Conservation (phyloP, 1,284 basidiomycete species). For the Papiliotrema flavescens region DNA sequence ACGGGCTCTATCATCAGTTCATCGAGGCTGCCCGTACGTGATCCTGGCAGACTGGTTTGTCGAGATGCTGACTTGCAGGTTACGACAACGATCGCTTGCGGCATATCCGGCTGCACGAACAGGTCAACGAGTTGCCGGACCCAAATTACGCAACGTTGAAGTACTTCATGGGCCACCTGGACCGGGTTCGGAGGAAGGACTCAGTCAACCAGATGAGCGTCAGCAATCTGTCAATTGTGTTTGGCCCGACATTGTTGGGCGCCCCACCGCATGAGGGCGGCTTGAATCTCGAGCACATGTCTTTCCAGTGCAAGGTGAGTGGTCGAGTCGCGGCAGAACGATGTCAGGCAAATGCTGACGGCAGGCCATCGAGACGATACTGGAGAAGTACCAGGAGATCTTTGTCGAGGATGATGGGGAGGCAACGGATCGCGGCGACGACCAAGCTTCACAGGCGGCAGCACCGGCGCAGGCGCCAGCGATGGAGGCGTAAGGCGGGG, state of each 20-base stretch:
- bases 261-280: conserved; percentile 52
- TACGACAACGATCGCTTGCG: conserved; percentile 89
- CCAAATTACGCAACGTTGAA: conserved; percentile 97
- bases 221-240: conserved; percentile 92
- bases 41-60: conserved; percentile 1
- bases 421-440: not conserved
- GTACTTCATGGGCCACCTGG: conserved; percentile 89
- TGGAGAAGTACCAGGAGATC: conserved; percentile 80
- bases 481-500: not conserved
- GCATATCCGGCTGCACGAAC: conserved; percentile 92
- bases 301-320: conserved; percentile 62
- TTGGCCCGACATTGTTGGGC: conserved; percentile 91
- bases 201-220: conserved; percentile 86
- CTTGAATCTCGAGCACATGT: conserved; percentile 58
- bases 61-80: conserved; percentile 52
- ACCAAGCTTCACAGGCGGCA: too few species aligned
- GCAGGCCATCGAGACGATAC: conserved; percentile 79
- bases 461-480: conserved; percentile 5
- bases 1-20: conserved; percentile 80
- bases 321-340: not conserved
- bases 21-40: conserved; percentile 88
- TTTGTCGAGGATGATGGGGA: conserved; percentile 65
- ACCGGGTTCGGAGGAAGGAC: conserved; percentile 72
- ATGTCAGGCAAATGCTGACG: conserved; percentile 1
- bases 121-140: conserved; percentile 96